Evolutionary conservation across 768 basidiomycete genomes (phyloP), one percentile per base, ranked within the genome.

Genomic region (Amanita pseudoporphyria): DNA sequence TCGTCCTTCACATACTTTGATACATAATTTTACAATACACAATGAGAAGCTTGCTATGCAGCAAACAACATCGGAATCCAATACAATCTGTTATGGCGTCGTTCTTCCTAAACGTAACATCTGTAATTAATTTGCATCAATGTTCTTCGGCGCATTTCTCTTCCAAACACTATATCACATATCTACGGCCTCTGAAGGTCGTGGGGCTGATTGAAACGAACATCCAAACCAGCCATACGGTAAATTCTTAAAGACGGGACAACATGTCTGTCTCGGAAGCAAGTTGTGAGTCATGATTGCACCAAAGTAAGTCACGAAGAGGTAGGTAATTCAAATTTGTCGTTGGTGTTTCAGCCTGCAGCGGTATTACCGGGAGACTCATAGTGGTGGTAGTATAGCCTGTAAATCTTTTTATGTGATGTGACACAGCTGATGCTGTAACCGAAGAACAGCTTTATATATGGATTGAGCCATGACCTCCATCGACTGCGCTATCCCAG

Each of bases 291-390:
- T n/a, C n/a, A n/a, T n/a, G n/a, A n/a, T n/a, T n/a, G n/a, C n/a
- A n/a, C n/a, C n/a, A 68, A 59, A 52, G 64, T 81, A 5, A 81
- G 82, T 7, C 82, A 84, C 55, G 75, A 80, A 71, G 73, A 82
- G 57, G 81, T 82, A 51, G 58, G 78, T 67, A 5, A 6, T 39
- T 39, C 28, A 40, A 33, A 40, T 48, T 45, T 45, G 18, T 9
- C 41, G n/a, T 1, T 4, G 0, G 13, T 35, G 14, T 33, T 79
- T 67, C 76, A 80, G 53, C 81, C 81, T 4, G 70, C 68, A 40
- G 74, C 74, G 3, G 68, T 80, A 1, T 47, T 81, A 82, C 60
- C 69, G 66, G 3, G 79, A 84, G 53, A n/a, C n/a, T n/a, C n/a
- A 58, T 82, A 12, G 58, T 83, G 21, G 62, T 63, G 21, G 70